A percentile compares a stretch with the other conserved stretches of the same genome.
phyloP scores from a whole-genome alignment of 2,329 filamentous ascomycete genomes.

The Fusarium illudens region DNA sequence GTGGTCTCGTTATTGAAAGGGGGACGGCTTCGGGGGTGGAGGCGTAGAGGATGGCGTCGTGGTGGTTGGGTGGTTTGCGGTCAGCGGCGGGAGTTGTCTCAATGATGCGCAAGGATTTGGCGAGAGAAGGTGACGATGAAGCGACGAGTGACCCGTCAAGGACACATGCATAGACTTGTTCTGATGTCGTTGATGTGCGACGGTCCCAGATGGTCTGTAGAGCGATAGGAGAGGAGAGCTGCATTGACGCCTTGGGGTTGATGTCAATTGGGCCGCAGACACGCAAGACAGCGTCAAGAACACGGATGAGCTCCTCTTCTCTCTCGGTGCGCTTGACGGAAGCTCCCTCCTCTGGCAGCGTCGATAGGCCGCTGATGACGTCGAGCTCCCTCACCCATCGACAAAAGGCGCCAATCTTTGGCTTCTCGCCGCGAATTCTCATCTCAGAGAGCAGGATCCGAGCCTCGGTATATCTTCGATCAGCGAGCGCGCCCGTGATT shows the following conservation, averaged over 20 bases:
- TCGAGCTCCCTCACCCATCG: slow-evolving; percentile 78
- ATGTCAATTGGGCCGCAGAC: slow-evolving; percentile 69
- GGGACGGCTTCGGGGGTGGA: slow-evolving; percentile 65
- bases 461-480: slow-evolving; percentile 72
- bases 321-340: slow-evolving; percentile 50
- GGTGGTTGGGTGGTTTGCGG: slow-evolving; percentile 73
- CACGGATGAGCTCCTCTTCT: slow-evolving; percentile 65
- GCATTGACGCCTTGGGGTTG: slow-evolving; percentile 46
- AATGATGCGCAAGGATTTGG: slow-evolving; percentile 62
- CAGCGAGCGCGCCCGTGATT: slow-evolving; percentile 71
- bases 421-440: slow-evolving; percentile 70
- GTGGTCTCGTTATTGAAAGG: slow-evolving; percentile 54
- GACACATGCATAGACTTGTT: slow-evolving; percentile 64
- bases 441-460: slow-evolving; percentile 73
- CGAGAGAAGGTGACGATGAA: slow-evolving; percentile 48
- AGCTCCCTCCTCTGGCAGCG: slow-evolving; percentile 56
- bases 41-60: slow-evolving; percentile 71
- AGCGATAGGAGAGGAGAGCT: slow-evolving; percentile 58
- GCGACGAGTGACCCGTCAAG: slow-evolving; percentile 64
- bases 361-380: slow-evolving; percentile 71
- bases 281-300: slow-evolving; percentile 71
- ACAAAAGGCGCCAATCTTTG: slow-evolving; percentile 73
- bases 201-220: slow-evolving; percentile 70
- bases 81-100: slow-evolving; percentile 67
- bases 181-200: slow-evolving; percentile 51